These are phyloP conservation scores for Sphenostylis stenocarpa DNA, from an alignment of 306 rosid species.

Conservation along the genomic window DNA sequence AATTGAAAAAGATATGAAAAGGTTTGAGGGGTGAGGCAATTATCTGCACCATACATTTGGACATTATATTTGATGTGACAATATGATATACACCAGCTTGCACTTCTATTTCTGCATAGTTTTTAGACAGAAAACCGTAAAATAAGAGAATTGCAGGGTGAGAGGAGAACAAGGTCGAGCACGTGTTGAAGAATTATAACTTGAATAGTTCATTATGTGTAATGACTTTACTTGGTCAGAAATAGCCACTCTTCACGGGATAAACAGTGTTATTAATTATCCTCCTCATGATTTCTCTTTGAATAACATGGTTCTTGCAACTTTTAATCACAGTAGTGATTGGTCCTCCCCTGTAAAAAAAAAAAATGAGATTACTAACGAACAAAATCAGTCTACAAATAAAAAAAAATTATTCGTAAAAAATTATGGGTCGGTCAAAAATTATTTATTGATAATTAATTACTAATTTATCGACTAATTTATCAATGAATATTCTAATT, in stretches of 20 bases:
- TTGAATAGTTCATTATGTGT: constrained; percentile 27
- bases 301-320: constrained; percentile 16
- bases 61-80: neutral
- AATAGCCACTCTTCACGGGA: constrained; percentile 44
- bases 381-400: too few relatives aligned
- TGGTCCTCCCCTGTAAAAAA: too few relatives aligned
- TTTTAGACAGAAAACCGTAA: neutral
- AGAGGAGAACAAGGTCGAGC: constrained; percentile 23
- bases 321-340: neutral
- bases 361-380: too few relatives aligned
- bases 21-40: neutral
- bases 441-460: too few relatives aligned
- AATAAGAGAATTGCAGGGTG: neutral
- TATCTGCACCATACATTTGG: neutral
- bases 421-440: too few relatives aligned
- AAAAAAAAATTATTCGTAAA: too few relatives aligned
- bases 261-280: constrained; percentile 27
- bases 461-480: too few relatives aligned
- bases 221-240: constrained; percentile 14
- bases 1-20: neutral
- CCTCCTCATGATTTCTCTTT: constrained; percentile 12
- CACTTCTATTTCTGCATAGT: neutral
- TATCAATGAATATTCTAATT: too few relatives aligned
- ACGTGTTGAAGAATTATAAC: constrained; percentile 44
- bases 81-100: neutral